These are phyloP conservation scores for Trichoderma guizhouense DNA, from an alignment of 2,329 filamentous ascomycete genomes.

Conservation along the genomic window DNA sequence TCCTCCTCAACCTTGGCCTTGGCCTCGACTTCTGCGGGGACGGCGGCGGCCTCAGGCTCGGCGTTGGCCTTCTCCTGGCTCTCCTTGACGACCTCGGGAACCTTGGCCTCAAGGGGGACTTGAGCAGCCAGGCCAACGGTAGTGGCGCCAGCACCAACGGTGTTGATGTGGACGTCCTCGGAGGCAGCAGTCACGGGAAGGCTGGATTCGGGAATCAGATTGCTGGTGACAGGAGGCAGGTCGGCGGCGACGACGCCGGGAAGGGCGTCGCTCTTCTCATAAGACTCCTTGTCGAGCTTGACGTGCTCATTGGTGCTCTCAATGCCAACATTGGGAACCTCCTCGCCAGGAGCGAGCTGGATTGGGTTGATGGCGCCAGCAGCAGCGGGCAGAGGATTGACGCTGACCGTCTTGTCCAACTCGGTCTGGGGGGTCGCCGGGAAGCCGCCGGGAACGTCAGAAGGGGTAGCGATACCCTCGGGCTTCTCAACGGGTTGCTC, in stretches of 20 bases:
- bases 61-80: constrained; percentile 65
- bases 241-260: constrained; percentile 41
- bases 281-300: constrained; percentile 77
- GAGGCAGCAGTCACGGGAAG: constrained; percentile 56
- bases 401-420: constrained; percentile 50
- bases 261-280: constrained; percentile 72
- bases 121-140: constrained; percentile 67
- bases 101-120: constrained; percentile 60
- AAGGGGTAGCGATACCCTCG: constrained; percentile 29
- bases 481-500: constrained; percentile 32
- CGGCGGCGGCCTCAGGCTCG: constrained; percentile 65
- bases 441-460: constrained; percentile 44
- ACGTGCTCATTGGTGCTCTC: constrained; percentile 70
- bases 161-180: constrained; percentile 47
- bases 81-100: constrained; percentile 57
- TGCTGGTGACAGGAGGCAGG: constrained; percentile 55
- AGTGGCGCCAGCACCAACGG: constrained; percentile 54
- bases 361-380: constrained; percentile 73
- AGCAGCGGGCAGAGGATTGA: constrained; percentile 61
- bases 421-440: constrained; percentile 65
- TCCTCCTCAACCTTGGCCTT: constrained; percentile 71
- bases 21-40: constrained; percentile 63
- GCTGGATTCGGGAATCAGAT: constrained; percentile 78
- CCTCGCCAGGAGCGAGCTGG: constrained; percentile 73
- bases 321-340: constrained; percentile 68